These are phyloP conservation scores for Wallacemonas sp. DNA, from an alignment of 208 protist species.

Conservation along the genomic window DNA sequence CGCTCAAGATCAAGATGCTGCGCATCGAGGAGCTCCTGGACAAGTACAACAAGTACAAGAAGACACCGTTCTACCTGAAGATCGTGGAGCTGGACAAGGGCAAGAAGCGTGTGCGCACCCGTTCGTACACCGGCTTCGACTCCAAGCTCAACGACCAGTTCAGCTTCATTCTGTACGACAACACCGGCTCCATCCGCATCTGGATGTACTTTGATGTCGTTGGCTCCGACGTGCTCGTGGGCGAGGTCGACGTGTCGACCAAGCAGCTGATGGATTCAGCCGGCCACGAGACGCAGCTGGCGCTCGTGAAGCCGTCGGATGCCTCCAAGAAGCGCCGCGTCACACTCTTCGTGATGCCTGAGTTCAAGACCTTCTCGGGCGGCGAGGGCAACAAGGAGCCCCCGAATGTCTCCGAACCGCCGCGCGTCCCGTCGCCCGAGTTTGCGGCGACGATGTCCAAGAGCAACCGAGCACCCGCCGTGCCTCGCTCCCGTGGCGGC, in stretches of 20 bases:
- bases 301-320: constrained; percentile 32
- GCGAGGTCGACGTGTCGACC: constrained; percentile 41
- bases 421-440: constrained; percentile 25
- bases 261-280: constrained; percentile 39
- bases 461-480: neutral
- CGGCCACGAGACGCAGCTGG: constrained; percentile 31
- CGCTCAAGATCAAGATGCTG: constrained; percentile 47
- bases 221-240: constrained; percentile 52
- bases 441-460: constrained; percentile 24
- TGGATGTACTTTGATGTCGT: constrained; percentile 77
- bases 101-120: constrained; percentile 40
- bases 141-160: constrained; percentile 46
- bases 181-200: constrained; percentile 41
- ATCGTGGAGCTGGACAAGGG: constrained; percentile 29
- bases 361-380: constrained; percentile 38
- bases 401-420: constrained; percentile 24
- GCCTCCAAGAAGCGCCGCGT: constrained; percentile 31
- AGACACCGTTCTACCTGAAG: constrained; percentile 76
- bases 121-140: constrained; percentile 53
- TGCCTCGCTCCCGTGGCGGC: constrained; percentile 27
- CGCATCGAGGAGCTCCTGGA: constrained; percentile 37
- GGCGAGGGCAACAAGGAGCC: constrained; percentile 11
- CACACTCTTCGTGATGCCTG: constrained; percentile 33
- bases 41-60: constrained; percentile 54
- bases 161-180: constrained; percentile 65